Percentiles rank a stretch among this genome's conserved stretches.
Conservation (phyloP, 2,329 filamentous ascomycete species). For the Volutella citrinella region DNA sequence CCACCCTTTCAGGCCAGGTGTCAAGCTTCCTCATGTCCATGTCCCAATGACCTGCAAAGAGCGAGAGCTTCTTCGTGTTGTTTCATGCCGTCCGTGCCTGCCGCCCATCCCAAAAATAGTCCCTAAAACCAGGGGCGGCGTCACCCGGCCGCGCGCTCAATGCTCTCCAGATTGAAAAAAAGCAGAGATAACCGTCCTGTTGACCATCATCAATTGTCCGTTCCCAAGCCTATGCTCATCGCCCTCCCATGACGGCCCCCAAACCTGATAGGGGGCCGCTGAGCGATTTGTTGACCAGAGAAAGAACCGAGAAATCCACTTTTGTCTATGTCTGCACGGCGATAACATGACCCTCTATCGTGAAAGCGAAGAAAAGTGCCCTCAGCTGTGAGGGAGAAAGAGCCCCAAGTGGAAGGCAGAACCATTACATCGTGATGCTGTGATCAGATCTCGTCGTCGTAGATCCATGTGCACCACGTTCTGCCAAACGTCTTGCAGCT, state of each 20-base stretch:
- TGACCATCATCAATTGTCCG: slow-evolving; percentile 31
- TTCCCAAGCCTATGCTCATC: slow-evolving; percentile 31
- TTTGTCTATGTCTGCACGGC: slow-evolving; percentile 58
- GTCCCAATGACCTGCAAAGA: slow-evolving; percentile 28
- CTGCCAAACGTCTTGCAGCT: slow-evolving; percentile 37
- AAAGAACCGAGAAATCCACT: slow-evolving; percentile 64
- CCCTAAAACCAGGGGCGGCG: too few species aligned
- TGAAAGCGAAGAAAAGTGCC: slow-evolving; percentile 40
- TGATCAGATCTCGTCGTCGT: slow-evolving; percentile 32
- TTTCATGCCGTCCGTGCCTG: slow-evolving; percentile 29
- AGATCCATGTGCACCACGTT: slow-evolving; percentile 36
- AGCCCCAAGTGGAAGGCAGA: slow-evolving; percentile 36
- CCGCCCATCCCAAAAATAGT: slow-evolving; percentile 36
- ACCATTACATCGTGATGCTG: slow-evolving; percentile 36
- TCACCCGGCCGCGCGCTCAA: slow-evolving; percentile 37
- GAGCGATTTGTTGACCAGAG: slow-evolving; percentile 43
- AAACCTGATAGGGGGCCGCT: slow-evolving; percentile 29
- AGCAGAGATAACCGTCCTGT: slow-evolving; percentile 34
- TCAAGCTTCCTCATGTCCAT: slow-evolving; percentile 28
- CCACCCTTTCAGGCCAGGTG: slow-evolving; percentile 21
- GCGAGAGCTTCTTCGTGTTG: slow-evolving; percentile 29
- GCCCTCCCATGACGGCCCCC: slow-evolving; percentile 29
- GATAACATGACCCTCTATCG: slow-evolving; percentile 45
- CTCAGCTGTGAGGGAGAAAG: slow-evolving; percentile 26
- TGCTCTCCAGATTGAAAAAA: slow-evolving; percentile 32